Evolutionary conservation across 225 moss, liverwort and hornwort species (phyloP).

Genomic region (Marchantia polymorpha): DNA sequence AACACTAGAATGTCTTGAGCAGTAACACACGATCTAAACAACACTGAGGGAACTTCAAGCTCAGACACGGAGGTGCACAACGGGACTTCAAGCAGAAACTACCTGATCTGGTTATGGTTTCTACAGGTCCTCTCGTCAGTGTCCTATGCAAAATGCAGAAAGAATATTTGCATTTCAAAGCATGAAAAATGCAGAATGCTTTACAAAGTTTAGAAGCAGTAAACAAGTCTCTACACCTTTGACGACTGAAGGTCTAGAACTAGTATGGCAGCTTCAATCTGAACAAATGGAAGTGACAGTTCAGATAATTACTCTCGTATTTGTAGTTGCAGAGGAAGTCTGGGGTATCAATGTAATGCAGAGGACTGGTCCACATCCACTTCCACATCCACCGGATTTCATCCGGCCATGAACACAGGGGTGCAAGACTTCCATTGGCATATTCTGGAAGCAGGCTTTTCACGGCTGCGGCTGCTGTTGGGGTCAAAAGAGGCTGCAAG

Average conservation of each 20-base stretch:
- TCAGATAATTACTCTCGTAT: slow-evolving; percentile 64
- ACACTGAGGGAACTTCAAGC: background rate
- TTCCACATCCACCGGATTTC: slow-evolving; percentile 76
- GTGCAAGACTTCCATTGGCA: slow-evolving; percentile 71
- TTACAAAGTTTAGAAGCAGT: background rate
- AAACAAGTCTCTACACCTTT: background rate
- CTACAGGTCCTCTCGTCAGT: background rate
- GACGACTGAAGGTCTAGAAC: too few species aligned
- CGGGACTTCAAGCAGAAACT: background rate
- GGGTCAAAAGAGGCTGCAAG: slow-evolving; percentile 57
- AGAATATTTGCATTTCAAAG: too few species aligned
- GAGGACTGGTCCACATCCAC: slow-evolving; percentile 71
- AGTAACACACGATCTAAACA: background rate
- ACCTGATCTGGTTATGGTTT: background rate
- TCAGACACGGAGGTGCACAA: background rate
- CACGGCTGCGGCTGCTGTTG: slow-evolving; percentile 58
- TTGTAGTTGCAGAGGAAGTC: slow-evolving; percentile 85
- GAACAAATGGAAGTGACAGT: too few species aligned
- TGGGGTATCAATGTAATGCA: slow-evolving; percentile 86
- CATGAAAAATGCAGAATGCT: too few species aligned
- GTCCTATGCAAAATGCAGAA: background rate
- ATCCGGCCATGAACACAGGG: slow-evolving; percentile 81
- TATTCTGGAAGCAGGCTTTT: slow-evolving; percentile 67
- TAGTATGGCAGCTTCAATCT: too few species aligned
- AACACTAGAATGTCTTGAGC: too few species aligned